Evolutionary conservation across 805 yeast genomes (phyloP).

Genomic region (Hanseniaspora thailandica): DNA sequence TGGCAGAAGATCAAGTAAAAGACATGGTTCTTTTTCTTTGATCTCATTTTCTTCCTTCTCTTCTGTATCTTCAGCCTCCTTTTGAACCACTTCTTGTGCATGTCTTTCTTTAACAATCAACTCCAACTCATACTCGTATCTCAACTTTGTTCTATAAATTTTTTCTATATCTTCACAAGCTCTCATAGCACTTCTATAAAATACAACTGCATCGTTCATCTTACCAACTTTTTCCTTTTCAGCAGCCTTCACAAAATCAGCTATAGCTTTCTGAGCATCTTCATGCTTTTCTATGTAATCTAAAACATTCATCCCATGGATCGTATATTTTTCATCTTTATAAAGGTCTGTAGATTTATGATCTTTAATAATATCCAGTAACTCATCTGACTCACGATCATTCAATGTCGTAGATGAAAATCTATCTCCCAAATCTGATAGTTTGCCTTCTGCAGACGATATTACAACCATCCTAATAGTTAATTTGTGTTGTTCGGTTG

Average conservation of each 20-base stretch:
- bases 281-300: neutral
- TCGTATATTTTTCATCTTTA: neutral
- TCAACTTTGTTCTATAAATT: conserved; percentile 47
- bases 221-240: conserved; percentile 61
- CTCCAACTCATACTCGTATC: conserved; percentile 33
- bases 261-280: conserved; percentile 36
- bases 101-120: conserved; percentile 18
- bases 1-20: conserved; percentile 37
- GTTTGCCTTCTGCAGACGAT: neutral
- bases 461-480: neutral
- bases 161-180: conserved; percentile 48
- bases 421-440: neutral
- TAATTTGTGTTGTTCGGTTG: neutral
- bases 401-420: neutral
- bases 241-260: conserved; percentile 56
- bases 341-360: neutral
- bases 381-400: neutral
- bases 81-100: neutral
- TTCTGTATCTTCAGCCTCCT: conserved; percentile 4
- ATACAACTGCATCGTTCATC: conserved; percentile 69
- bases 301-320: neutral
- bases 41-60: conserved; percentile 20
- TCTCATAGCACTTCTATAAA: conserved; percentile 60
- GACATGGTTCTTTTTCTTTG: conserved; percentile 29
- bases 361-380: neutral